A percentile compares a stretch with the other conserved stretches of the same genome.
Evolutionary conservation across 441 rosid genomes (phyloP).

Genomic region (Syzygium syzygioides): DNA sequence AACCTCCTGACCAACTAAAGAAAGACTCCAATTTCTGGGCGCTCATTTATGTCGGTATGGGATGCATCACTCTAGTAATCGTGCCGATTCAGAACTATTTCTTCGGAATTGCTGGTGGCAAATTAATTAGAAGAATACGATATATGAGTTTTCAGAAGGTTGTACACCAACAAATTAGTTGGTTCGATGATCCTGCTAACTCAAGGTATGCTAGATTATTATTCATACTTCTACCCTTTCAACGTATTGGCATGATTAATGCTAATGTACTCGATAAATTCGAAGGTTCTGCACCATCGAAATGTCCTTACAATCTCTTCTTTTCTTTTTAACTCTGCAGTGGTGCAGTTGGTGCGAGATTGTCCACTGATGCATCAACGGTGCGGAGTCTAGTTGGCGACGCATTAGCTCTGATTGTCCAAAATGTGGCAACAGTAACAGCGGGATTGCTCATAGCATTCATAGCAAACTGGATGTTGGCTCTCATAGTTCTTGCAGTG

Average conservation of each 20-base stretch:
- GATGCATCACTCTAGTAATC: neutral
- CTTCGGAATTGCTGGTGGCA: slow-evolving; percentile 14
- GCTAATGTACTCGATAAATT: neutral
- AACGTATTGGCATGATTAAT: neutral
- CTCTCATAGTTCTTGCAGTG: slow-evolving; percentile 8
- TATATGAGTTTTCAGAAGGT: slow-evolving; percentile 9
- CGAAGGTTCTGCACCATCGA: neutral
- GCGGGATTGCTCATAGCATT: slow-evolving; percentile 10
- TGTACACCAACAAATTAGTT: slow-evolving; percentile 16
- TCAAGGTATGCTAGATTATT: neutral
- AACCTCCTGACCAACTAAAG: slow-evolving; percentile 3
- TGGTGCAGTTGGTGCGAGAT: slow-evolving; percentile 10
- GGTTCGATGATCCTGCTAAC: slow-evolving; percentile 9
- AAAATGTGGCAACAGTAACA: slow-evolving; percentile 3
- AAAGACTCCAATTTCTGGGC: slow-evolving; percentile 14
- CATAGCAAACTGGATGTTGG: slow-evolving; percentile 13
- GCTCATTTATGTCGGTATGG: neutral
- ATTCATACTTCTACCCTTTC: neutral
- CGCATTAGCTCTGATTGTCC: slow-evolving; percentile 10
- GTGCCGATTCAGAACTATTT: slow-evolving; percentile 10
- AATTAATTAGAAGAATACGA: slow-evolving; percentile 4
- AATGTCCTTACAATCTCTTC: neutral
- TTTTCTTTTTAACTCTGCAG: neutral
- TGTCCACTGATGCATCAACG: slow-evolving; percentile 14
- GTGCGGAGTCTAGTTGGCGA: slow-evolving; percentile 11